A percentile compares a stretch with the other conserved stretches of the same genome.
Conservation (phyloP, 139 green algal genomes). For the Astrephomene gubernaculifera region DNA sequence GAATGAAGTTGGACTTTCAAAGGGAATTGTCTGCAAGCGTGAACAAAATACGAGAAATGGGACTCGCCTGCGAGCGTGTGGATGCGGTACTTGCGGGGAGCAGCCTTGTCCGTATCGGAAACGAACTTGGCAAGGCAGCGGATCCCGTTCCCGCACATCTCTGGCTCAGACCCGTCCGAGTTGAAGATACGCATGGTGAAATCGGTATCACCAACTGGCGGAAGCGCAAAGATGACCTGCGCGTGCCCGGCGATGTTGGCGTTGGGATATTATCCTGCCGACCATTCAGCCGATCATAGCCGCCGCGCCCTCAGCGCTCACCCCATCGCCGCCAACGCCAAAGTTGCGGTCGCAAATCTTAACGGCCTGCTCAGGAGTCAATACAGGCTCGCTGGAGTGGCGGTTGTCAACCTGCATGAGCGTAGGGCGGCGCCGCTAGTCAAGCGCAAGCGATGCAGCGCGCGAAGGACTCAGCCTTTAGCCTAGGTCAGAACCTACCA, state of each 20-base stretch:
- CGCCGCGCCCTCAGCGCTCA: constrained; percentile 60
- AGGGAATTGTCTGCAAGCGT: neutral
- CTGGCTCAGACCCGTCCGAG: constrained; percentile 95
- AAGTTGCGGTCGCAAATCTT: constrained; percentile 96
- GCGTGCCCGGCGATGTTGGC: no score
- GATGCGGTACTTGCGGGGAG: constrained; percentile 81
- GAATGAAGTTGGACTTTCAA: no score
- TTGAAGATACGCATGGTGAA: constrained; percentile 99
- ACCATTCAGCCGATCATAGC: no score
- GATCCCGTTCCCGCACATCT: constrained; percentile 99
- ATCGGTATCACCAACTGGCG: constrained; percentile 77
- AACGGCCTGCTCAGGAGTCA: constrained; percentile 87
- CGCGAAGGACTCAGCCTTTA: neutral
- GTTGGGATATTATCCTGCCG: no score
- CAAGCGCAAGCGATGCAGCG: neutral
- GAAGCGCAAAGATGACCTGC: constrained; percentile 94
- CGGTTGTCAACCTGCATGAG: constrained; percentile 93
- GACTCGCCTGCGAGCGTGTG: constrained; percentile 85
- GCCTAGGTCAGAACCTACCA: constrained; percentile 66
- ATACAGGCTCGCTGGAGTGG: constrained; percentile 69
- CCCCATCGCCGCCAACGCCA: constrained; percentile 95
- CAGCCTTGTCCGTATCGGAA: constrained; percentile 77
- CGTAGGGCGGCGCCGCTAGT: neutral
- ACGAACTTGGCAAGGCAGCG: constrained; percentile 96
- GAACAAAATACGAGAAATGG: neutral